Evolutionary conservation across 75 land plant genomes (phyloP), one percentile per base, ranked within the genome.

Genomic region (Selaginella tamariscina): DNA sequence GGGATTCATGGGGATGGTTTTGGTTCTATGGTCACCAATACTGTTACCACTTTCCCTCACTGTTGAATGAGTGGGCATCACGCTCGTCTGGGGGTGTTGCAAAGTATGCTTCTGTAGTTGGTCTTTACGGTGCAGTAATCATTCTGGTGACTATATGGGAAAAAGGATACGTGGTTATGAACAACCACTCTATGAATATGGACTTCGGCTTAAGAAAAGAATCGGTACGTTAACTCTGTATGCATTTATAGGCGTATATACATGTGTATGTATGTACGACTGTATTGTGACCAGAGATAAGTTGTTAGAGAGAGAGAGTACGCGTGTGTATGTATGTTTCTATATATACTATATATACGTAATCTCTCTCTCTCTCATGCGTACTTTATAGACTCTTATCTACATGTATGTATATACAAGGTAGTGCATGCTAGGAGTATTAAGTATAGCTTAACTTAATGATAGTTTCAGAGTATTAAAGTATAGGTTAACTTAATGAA

Each of bases 11-110:
- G 80, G 72, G 70, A 77, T 95, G 96, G 85, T 69, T 11, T 70
- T 95, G 71, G 70, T 95, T 73, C 67, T 95, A 1, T 95, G 99
- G 99, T 82, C 96, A 27, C 99, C 99, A 0, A 77, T 95, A 15
- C 66, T 83, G 32, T 65, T 95, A 65, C 99, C 99, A 8, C 54
- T 90, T 54, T 75, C 90, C 28, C 99, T 96, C 26, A 72, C 86
- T 95, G 30, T 70, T 95, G 30, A 84, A 84, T 49, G 79, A 81
- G 65, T 95, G 91, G 91, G 76, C 80, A 8, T 76, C 75, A 31
- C 77, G 78, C 20, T 71, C 67, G n/a, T 70, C 92, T n/a, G 73
- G 60, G 33, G 79, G 73, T 49, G 68, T 86, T 64, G 80, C 83
- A 65, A 80, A 77, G 59, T 67, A 77, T 66, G 86, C 78, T 74